phyloP scores from a whole-genome alignment of 345 rosid species.

The Brassica juncea region DNA sequence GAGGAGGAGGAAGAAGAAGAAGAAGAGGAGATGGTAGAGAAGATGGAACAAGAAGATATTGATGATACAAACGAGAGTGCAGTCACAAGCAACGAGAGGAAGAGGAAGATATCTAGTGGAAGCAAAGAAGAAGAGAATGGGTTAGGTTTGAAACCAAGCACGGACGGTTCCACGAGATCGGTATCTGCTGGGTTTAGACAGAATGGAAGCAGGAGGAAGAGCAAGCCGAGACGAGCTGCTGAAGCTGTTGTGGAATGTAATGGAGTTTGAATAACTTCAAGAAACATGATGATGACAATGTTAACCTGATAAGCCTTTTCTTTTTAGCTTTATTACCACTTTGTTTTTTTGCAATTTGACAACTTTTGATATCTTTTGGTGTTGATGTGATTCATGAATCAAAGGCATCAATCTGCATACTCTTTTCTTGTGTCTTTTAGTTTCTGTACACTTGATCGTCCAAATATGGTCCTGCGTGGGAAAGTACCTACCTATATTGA shows the following conservation, averaged over 20 bases:
- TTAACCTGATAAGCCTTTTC: conserved; percentile 8
- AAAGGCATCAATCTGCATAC: background rate
- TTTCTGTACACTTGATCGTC: background rate
- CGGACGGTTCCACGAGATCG: conserved; percentile 33
- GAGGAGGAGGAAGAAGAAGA: conserved; percentile 47
- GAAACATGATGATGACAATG: background rate
- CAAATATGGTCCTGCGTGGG: background rate
- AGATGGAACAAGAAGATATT: conserved; percentile 28
- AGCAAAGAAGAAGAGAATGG: conserved; percentile 53
- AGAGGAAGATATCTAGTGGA: conserved; percentile 56
- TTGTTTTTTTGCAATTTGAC: background rate
- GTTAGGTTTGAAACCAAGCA: conserved; percentile 40
- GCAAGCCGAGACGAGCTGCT: conserved; percentile 77
- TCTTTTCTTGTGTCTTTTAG: conserved; percentile 4
- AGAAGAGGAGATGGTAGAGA: conserved; percentile 31
- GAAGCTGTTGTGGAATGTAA: conserved; percentile 77
- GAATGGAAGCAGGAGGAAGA: conserved; percentile 69
- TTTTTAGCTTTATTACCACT: conserved; percentile 10
- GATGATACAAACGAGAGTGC: conserved; percentile 34
- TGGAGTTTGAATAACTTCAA: conserved; percentile 37
- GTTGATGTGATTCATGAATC: conserved; percentile 20
- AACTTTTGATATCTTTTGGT: conserved; percentile 16
- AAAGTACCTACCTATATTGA: too few relatives aligned
- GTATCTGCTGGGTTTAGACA: conserved; percentile 52
- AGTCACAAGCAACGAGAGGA: conserved; percentile 49